Evolutionary conservation across 192 early-diverging fungal species (phyloP).

Genomic region (Coemansia sp.): DNA sequence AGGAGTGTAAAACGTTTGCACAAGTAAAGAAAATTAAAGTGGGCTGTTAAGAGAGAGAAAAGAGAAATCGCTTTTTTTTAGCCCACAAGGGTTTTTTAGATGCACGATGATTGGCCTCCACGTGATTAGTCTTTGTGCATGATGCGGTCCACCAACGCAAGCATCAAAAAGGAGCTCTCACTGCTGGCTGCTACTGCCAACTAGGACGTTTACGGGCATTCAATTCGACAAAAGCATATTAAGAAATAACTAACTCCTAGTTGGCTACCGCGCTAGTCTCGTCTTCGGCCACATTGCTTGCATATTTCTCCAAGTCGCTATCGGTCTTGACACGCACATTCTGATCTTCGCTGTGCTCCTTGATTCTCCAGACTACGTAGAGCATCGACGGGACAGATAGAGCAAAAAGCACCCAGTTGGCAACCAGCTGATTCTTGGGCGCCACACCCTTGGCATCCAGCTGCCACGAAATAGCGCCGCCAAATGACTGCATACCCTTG

Average conservation of each 20-base stretch:
- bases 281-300: not conserved
- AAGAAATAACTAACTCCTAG: not conserved
- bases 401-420: slow-evolving; percentile 61
- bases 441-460: slow-evolving; percentile 60
- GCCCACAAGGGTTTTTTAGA: not conserved
- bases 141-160: not conserved
- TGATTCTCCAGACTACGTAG: slow-evolving; percentile 57
- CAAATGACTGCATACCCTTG: slow-evolving; percentile 86
- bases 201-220: not conserved
- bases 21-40: not conserved
- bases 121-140: not conserved
- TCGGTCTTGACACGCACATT: slow-evolving; percentile 15
- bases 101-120: slow-evolving; percentile 7
- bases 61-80: not conserved
- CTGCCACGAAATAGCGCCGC: slow-evolving; percentile 71
- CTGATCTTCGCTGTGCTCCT: slow-evolving; percentile 41
- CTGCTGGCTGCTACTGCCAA: not conserved
- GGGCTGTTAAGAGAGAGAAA: not conserved
- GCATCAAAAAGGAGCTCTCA: not conserved
- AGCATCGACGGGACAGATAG: slow-evolving; percentile 56
- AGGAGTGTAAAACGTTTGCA: not conserved
- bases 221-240: not conserved
- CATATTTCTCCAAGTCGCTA: slow-evolving; percentile 1
- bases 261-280: not conserved
- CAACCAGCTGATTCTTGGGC: slow-evolving; percentile 57